phyloP scores from a whole-genome alignment of 2,329 filamentous ascomycete species.

The Aspergillus candidus region DNA sequence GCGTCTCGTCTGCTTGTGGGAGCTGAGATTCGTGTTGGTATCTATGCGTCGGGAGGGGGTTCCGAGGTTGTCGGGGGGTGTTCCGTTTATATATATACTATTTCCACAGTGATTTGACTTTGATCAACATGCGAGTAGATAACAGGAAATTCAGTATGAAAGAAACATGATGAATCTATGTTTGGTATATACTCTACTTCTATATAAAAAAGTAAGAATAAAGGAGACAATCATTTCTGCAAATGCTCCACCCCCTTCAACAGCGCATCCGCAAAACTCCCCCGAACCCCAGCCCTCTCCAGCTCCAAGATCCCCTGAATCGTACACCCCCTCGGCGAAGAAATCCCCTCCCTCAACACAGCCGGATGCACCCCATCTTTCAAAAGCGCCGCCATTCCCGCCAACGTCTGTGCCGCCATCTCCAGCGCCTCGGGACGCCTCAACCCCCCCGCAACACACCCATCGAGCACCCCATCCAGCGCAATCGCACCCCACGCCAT shows the following conservation, averaged over 20 bases:
- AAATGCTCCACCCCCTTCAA: slow-evolving; percentile 25
- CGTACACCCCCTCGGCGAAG: slow-evolving; percentile 57
- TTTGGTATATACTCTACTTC: too few relatives aligned
- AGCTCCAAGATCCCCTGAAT: slow-evolving; percentile 55
- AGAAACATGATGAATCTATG: too few relatives aligned
- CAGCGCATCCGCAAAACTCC: slow-evolving; percentile 49
- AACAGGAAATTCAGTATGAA: too few relatives aligned
- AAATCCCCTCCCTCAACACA: slow-evolving; percentile 55
- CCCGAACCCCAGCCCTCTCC: slow-evolving; percentile 53
- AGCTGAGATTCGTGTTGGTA: too few relatives aligned
- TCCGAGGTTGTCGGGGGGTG: too few relatives aligned
- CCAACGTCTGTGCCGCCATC: slow-evolving; percentile 57
- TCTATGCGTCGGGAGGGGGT: too few relatives aligned
- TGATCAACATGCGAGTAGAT: too few relatives aligned
- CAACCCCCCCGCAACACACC: slow-evolving; percentile 57
- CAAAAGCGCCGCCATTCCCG: slow-evolving; percentile 53
- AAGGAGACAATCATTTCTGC: slow-evolving; percentile 6
- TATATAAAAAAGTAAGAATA: too few relatives aligned
- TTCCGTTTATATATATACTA: too few relatives aligned
- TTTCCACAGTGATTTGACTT: too few relatives aligned
- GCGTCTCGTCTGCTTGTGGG: too few relatives aligned
- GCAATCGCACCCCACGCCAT: slow-evolving; percentile 55
- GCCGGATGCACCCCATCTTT: slow-evolving; percentile 56
- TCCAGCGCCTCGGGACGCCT: slow-evolving; percentile 54
- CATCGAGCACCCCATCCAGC: slow-evolving; percentile 56